Base-by-base conservation (phyloP, 2,329 filamentous ascomycete genomes). In the Fusarium siculi region DNA sequence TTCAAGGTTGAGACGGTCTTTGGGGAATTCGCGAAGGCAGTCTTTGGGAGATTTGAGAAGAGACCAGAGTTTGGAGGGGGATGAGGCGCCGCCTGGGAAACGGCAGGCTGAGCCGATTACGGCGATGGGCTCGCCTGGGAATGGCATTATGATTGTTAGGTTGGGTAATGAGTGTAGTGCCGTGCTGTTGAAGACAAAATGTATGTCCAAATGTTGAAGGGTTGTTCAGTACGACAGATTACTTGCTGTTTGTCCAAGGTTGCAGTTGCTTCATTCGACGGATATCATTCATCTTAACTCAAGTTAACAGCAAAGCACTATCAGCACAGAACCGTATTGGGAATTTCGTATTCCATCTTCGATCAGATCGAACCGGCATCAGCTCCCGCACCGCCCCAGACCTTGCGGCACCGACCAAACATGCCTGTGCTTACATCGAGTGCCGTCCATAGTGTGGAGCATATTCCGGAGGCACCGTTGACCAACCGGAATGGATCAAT, bases 1-100 rank as follows among this genome's bases (percentile, higher is more conserved):
- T 12, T 68, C 54, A 21, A 63, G 52, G 34, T 70, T 73, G 59
- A 78, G 76, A 21, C 76, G 70, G 37, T 78, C 75, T 8, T 65
- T 39, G 4, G 72, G 75, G 2, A 72, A 57, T 28, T 56, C 43
- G n/a, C 28, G 40, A 10, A 23, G 44, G 46, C 32, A 58, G 55
- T 54, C 67, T 28, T 50, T 66, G 44, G 43, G 55, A 12, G 40
- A 21, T 37, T 58, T 40, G 15, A 76, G 42, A 7, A 69, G 39
- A 4, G 74, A 60, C 74, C 74, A 77, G 8, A 77, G 59, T 15
- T 70, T 62, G 1, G 68, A 68, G 0, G 73, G 64, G 10, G 68
- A 68, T 3, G 40, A 65, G 18, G 62, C 63, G 6, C 57, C 69
- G 16, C 75, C 71, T 2, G 74, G 68, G 9, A 76, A 66, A 7